A percentile compares a stretch with the other conserved stretches of the same genome.
Evolutionary conservation across 2,329 filamentous ascomycete species (phyloP).

Genomic region (Aspergillus niger): DNA sequence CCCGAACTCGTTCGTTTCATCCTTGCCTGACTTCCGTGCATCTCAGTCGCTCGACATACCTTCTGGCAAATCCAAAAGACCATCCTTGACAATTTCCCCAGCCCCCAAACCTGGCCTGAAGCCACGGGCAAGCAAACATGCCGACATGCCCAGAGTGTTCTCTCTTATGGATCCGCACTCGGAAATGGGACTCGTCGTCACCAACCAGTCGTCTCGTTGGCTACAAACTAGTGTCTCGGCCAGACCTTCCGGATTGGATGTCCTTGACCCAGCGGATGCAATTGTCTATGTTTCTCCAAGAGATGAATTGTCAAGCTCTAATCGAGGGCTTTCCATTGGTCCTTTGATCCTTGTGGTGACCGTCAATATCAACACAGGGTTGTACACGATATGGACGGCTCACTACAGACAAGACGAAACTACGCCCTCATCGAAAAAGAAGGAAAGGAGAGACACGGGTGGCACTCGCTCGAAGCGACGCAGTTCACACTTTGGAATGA

Average conservation of each 20-base stretch:
- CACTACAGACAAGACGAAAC: slow-evolving; percentile 71
- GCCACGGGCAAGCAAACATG: slow-evolving; percentile 57
- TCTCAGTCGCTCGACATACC: slow-evolving; percentile 39
- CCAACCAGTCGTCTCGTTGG: slow-evolving; percentile 44
- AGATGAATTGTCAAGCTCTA: slow-evolving; percentile 47
- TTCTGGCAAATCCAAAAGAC: slow-evolving; percentile 44
- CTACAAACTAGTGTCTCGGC: slow-evolving; percentile 29
- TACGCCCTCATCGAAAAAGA: slow-evolving; percentile 46
- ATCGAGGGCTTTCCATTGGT: slow-evolving; percentile 42
- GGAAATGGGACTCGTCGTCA: slow-evolving; percentile 81
- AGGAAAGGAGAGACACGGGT: slow-evolving; percentile 54
- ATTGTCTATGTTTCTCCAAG: slow-evolving; percentile 77
- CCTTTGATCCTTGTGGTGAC: slow-evolving; percentile 76
- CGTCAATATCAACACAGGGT: slow-evolving; percentile 71
- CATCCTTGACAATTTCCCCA: slow-evolving; percentile 52
- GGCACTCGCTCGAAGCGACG: slow-evolving; percentile 68
- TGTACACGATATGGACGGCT: slow-evolving; percentile 83
- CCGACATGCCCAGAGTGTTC: slow-evolving; percentile 66
- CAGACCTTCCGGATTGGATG: slow-evolving; percentile 47
- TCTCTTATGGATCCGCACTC: slow-evolving; percentile 82
- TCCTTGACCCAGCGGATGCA: slow-evolving; percentile 76
- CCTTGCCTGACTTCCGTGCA: slow-evolving; percentile 53
- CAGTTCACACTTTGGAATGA: slow-evolving; percentile 63
- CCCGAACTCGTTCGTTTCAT: slow-evolving; percentile 79
- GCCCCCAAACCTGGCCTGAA: slow-evolving; percentile 59